Conservation (phyloP, 345 rosid genomes). For the Lumnitzera racemosa region DNA sequence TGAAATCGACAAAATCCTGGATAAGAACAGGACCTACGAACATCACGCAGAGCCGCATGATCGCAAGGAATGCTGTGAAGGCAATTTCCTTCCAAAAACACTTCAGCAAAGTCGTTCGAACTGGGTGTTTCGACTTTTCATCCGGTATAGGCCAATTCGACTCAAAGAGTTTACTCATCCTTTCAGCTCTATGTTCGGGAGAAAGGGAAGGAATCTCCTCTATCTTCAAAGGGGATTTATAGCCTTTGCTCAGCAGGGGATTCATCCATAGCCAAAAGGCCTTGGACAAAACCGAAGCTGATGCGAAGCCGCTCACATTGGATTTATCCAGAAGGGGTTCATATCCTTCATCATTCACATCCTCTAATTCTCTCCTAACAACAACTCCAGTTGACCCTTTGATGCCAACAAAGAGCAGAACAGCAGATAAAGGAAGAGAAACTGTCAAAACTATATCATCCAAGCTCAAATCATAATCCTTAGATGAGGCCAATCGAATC, state of each 20-base stretch:
- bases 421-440: conserved; percentile 45
- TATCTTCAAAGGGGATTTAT: conserved; percentile 62
- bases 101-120: conserved; percentile 54
- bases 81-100: conserved; percentile 77
- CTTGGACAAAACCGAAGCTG: conserved; percentile 62
- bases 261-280: conserved; percentile 92
- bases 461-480: conserved; percentile 21
- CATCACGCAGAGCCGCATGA: conserved; percentile 60
- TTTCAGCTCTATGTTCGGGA: conserved; percentile 72
- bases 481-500: conserved; percentile 31
- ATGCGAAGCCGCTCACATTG: conserved; percentile 50
- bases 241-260: conserved; percentile 70
- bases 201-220: conserved; percentile 72
- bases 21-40: conserved; percentile 81
- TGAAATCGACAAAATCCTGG: conserved; percentile 71
- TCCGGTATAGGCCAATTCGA: conserved; percentile 68
- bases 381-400: conserved; percentile 67
- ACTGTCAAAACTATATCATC: conserved; percentile 53
- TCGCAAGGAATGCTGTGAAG: conserved; percentile 69
- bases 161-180: conserved; percentile 52
- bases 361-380: conserved; percentile 19
- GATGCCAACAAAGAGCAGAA: conserved; percentile 44
- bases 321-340: conserved; percentile 37
- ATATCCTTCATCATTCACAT: conserved; percentile 20
- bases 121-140: conserved; percentile 58